Conservation (phyloP, 768 basidiomycete species). For the Auriscalpium orientale region DNA sequence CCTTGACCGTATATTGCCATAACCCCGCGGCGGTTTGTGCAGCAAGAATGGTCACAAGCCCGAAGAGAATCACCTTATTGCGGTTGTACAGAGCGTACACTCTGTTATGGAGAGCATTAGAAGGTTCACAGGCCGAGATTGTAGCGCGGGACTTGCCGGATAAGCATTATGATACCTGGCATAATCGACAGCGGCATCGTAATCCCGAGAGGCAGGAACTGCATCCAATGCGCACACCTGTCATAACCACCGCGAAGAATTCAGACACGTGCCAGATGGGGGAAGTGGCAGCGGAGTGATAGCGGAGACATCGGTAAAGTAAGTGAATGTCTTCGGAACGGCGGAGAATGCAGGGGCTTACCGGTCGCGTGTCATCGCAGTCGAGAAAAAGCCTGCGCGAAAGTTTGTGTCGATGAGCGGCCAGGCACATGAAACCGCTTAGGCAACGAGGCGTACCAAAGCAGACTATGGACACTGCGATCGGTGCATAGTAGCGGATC, state of each 20-base stretch:
- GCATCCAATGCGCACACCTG: slow-evolving; percentile 13
- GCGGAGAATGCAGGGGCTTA: background rate
- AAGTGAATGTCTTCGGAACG: background rate
- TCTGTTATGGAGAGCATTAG: background rate
- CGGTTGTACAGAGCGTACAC: slow-evolving; percentile 16
- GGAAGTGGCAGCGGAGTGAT: background rate
- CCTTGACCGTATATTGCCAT: slow-evolving; percentile 12
- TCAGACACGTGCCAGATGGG: background rate
- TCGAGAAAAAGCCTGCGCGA: slow-evolving; percentile 10
- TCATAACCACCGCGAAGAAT: background rate
- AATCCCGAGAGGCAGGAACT: slow-evolving; percentile 13
- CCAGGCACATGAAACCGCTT: background rate
- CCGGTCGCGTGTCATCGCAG: slow-evolving; percentile 13
- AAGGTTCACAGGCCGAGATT: background rate
- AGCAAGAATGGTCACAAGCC: slow-evolving; percentile 4
- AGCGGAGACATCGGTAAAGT: background rate
- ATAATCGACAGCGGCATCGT: slow-evolving; percentile 10
- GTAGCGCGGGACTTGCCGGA: slow-evolving; percentile 2
- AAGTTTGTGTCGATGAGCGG: background rate
- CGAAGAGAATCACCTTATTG: slow-evolving; percentile 6
- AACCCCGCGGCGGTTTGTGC: slow-evolving; percentile 8
- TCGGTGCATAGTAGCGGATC: slow-evolving; percentile 11
- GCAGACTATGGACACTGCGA: slow-evolving; percentile 8
- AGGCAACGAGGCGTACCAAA: slow-evolving; percentile 2
- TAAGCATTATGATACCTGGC: slow-evolving; percentile 14